Evolutionary conservation across 2,329 filamentous ascomycete genomes (phyloP).

Genomic region (Sclerotinia subarctica): DNA sequence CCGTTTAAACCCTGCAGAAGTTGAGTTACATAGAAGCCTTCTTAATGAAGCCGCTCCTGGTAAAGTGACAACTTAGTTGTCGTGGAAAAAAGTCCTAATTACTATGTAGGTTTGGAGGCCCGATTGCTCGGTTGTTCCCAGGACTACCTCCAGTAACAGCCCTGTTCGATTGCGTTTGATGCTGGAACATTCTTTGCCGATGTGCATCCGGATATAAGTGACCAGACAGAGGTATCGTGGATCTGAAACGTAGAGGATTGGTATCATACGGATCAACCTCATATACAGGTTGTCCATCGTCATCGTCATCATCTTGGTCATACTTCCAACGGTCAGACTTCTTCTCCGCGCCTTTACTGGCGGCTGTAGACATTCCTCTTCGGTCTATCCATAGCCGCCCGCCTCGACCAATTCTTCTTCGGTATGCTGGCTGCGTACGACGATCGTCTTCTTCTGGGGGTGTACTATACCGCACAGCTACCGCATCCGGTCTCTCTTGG

Average conservation of each 20-base stretch:
- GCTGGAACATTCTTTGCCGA: slow-evolving; percentile 26
- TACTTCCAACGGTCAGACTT: slow-evolving; percentile 76
- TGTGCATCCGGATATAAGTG: slow-evolving; percentile 33
- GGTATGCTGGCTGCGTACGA: slow-evolving; percentile 59
- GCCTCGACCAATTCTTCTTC: slow-evolving; percentile 78
- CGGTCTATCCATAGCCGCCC: slow-evolving; percentile 88
- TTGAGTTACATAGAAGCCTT: slow-evolving; percentile 31
- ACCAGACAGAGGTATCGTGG: slow-evolving; percentile 40
- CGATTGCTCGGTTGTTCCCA: slow-evolving; percentile 29
- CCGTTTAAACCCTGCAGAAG: slow-evolving; percentile 30
- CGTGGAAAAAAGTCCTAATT: slow-evolving; percentile 29
- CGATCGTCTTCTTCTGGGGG: slow-evolving; percentile 37
- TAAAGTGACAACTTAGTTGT: slow-evolving; percentile 17
- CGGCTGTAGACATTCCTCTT: slow-evolving; percentile 59
- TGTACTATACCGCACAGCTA: slow-evolving; percentile 31
- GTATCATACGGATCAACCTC: slow-evolving; percentile 69
- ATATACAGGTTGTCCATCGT: slow-evolving; percentile 72
- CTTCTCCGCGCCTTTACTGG: slow-evolving; percentile 47
- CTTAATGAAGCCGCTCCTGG: slow-evolving; percentile 14
- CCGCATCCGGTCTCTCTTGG: slow-evolving; percentile 32
- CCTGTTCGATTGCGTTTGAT: slow-evolving; percentile 17
- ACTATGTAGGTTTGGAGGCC: slow-evolving; percentile 24
- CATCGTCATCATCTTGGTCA: slow-evolving; percentile 81
- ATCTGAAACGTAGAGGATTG: slow-evolving; percentile 57
- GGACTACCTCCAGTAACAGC: slow-evolving; percentile 25